Evolutionary conservation across 768 basidiomycete species (phyloP), one percentile per base, ranked within the genome.

Genomic region (Candolleomyces aberdarensis): DNA sequence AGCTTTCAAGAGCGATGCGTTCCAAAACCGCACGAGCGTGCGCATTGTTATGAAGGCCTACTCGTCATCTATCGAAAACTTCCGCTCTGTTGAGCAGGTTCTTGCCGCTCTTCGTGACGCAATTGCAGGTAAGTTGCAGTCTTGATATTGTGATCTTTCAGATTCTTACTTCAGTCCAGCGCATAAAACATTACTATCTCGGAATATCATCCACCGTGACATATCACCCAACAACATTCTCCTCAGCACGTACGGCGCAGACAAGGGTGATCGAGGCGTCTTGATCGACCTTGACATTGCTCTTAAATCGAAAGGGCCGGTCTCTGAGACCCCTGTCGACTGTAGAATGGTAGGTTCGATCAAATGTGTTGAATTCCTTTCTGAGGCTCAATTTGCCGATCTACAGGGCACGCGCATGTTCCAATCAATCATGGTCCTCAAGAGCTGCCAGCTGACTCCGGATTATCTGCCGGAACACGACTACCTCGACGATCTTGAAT

Each of bases 81-180:
- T 63, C 44, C 36, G 22, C 3, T 51, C 40, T 1, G 29, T 47
- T 29, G 20, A 39, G 7, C 58, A 60, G 19, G 49, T 62, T 31
- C 32, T 65, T 3, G 13, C 52, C 8, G 64, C 55, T 10, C 44
- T 65, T 43, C 58, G 58, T 7, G 64, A 65, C 39, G 61, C 64
- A 6, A 43, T 62, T 10, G 49, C 39, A n/a, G 64, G 64, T 63
- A 44, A 49, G 60, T 43, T 13, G 3, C 19, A 11, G 6, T 1
- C 11, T 36, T 6, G 8, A 11, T 36, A 8, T 8, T 11, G 11
- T 36, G 8, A 36, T 36, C 8, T 11, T 11, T 8, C 14, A 26
- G 17, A 10, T 11, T 1, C 13, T 20, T n/a, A 15, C 5, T 58
- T 32, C 10, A 19, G 4, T 15, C 11, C 3, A 58, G 22, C 15